Percentiles rank a stretch among this genome's conserved stretches.
Conservation (phyloP, 2,329 filamentous ascomycete genomes). For the Chrysosphaeria jannelii region DNA sequence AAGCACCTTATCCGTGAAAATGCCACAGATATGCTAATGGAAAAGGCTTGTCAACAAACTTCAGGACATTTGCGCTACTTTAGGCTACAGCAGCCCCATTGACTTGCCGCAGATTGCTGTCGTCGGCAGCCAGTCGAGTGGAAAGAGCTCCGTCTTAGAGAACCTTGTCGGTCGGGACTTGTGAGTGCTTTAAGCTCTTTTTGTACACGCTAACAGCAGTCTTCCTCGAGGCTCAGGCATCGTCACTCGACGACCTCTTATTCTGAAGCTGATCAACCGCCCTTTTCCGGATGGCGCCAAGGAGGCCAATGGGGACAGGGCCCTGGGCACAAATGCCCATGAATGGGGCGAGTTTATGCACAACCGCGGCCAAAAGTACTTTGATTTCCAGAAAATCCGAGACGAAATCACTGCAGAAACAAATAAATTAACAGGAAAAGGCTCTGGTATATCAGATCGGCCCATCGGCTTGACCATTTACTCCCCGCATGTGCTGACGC, state of each 20-base stretch:
- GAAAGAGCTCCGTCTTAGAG: conserved; percentile 95
- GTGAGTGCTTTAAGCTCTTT: conserved; percentile 23
- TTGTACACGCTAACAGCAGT: conserved; percentile 4
- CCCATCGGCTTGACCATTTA: conserved; percentile 98
- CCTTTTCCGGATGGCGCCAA: too few species aligned
- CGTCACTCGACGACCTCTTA: conserved; percentile 79
- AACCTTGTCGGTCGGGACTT: conserved; percentile 98
- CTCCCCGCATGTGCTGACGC: conserved; percentile 81
- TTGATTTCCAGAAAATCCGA: conserved; percentile 89
- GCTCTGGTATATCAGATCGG: conserved; percentile 91
- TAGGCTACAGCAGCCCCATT: conserved; percentile 97
- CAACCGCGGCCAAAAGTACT: conserved; percentile 71
- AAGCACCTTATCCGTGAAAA: too few species aligned
- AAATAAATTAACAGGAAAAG: too few species aligned
- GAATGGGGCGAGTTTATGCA: conserved; percentile 99
- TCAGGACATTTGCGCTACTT: conserved; percentile 95
- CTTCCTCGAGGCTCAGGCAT: conserved; percentile 93
- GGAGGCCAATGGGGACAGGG: too few species aligned
- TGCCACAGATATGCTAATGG: too few species aligned
- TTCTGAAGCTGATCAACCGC: conserved; percentile 96
- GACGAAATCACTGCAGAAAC: conserved; percentile 85
- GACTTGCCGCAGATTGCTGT: conserved; percentile 95
- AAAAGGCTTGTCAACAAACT: conserved; percentile 91
- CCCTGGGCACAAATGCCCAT: conserved; percentile 30
- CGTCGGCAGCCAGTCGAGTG: conserved; percentile 92